Evolutionary conservation across 495 filamentous ascomycete genomes (phyloP), one percentile per base, ranked within the genome.

Genomic region (Acidiella bohemica): DNA sequence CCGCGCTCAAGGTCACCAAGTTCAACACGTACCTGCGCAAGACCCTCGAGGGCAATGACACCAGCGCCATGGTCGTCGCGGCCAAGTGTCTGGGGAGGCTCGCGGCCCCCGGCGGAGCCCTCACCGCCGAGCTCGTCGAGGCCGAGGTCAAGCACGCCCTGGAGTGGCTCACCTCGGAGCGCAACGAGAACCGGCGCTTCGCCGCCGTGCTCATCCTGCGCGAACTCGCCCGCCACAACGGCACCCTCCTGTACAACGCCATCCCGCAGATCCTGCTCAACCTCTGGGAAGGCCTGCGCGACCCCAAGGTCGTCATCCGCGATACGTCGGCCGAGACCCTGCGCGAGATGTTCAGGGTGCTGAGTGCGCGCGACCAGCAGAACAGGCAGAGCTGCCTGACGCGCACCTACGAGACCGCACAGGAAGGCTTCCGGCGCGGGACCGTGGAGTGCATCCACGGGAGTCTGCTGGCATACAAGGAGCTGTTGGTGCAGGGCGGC

Each of bases 41-140:
- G 31, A 83, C 92, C 20, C 66, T 96, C 50, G 74, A 85, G 51
- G 87, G 88, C 34, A 90, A 83, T 52, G 88, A 96, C 45, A 81
- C 77, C 42, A 71, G 70, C 22, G 83, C 88, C 11, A 83, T 99
- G 75, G 70, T 90, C 20, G 73, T 78, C 26, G 92, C 90, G 11
- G 85, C 90, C 31, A 72, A 78, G 49, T 86, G 85, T 9, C 66
- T 99, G 17, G 92, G 90, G 23, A 80, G 80, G 50, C 71, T 99
- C 33, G 92, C 88, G 44, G 76, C 78, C 46, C 92, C 90, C 2
- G 92, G 90, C 31, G 90, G 90, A 31, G 86, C 90, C 26, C 67
- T 99, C 37, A 93, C 92, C 26, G 90, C 90, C 1, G 92, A 96
- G 61, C 65, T 99, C 29, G 92, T 99, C 28, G 90, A 99, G 50